Evolutionary conservation across 805 yeast species (phyloP).

Genomic region (Myxozyma sirexii): DNA sequence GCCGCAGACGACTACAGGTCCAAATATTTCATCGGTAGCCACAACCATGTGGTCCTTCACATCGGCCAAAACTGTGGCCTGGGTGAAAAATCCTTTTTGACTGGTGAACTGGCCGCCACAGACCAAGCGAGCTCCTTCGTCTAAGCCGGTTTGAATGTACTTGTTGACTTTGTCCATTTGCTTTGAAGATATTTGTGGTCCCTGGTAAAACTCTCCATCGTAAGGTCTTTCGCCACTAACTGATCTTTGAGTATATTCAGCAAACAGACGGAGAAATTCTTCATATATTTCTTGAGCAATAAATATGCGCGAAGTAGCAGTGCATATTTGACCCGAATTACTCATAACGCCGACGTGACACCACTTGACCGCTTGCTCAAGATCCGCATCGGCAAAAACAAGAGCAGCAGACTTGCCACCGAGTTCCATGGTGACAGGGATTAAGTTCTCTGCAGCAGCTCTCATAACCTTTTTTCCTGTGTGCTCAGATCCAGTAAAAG

Average conservation of each 20-base stretch:
- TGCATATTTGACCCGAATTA: constrained; percentile 95
- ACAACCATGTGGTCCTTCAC: constrained; percentile 66
- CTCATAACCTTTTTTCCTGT: constrained; percentile 81
- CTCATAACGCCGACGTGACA: constrained; percentile 80
- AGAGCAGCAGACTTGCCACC: constrained; percentile 96
- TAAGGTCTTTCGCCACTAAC: constrained; percentile 77
- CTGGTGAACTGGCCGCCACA: constrained; percentile 68
- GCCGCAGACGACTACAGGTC: constrained; percentile 76
- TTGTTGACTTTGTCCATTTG: constrained; percentile 76
- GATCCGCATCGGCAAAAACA: constrained; percentile 81
- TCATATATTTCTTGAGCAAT: constrained; percentile 85
- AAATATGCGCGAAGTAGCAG: constrained; percentile 89
- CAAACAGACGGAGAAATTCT: constrained; percentile 61
- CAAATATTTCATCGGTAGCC: constrained; percentile 81
- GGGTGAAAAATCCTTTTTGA: constrained; percentile 53
- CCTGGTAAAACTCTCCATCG: constrained; percentile 68
- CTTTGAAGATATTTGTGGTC: constrained; percentile 81
- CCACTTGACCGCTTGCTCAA: constrained; percentile 72
- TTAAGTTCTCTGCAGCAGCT: constrained; percentile 67
- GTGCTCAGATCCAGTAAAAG: constrained; percentile 92
- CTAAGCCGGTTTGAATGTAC: constrained; percentile 73
- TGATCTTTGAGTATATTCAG: constrained; percentile 50
- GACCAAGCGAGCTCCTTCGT: constrained; percentile 79
- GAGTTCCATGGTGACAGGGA: constrained; percentile 87
- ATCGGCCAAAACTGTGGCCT: constrained; percentile 77